These are phyloP conservation scores for Pichia sp. DNA, from an alignment of 1,139 yeast species.

Conservation along the genomic window DNA sequence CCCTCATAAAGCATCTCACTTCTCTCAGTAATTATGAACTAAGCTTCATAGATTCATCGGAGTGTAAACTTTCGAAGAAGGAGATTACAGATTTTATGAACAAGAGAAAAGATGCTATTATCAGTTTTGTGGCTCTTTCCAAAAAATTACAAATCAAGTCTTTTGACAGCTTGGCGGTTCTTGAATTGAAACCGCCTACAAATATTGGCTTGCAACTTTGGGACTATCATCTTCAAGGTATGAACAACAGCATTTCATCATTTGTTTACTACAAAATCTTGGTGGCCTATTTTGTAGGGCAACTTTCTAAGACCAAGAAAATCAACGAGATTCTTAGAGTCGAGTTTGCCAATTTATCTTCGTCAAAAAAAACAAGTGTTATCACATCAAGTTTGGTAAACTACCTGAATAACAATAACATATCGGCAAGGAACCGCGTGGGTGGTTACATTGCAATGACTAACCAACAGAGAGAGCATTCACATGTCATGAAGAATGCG, in stretches of 20 bases:
- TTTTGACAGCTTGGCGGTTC: slow-evolving; percentile 6
- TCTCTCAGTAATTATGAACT: slow-evolving; percentile 7
- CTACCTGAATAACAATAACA: slow-evolving; percentile 6
- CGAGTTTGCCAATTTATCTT: slow-evolving; percentile 13
- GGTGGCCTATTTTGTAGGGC: slow-evolving; percentile 1
- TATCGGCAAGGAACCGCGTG: slow-evolving; percentile 12
- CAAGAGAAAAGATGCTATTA: not conserved
- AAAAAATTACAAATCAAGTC: slow-evolving; percentile 1
- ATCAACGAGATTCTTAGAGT: slow-evolving; percentile 10
- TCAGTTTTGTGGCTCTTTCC: not conserved
- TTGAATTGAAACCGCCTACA: not conserved
- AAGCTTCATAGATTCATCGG: not conserved
- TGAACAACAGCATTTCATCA: slow-evolving; percentile 1
- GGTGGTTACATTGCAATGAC: slow-evolving; percentile 14
- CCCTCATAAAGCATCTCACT: not conserved
- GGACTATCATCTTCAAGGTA: slow-evolving; percentile 9
- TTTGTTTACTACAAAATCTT: slow-evolving; percentile 12
- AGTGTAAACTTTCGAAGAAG: not conserved
- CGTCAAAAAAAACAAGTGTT: slow-evolving; percentile 8
- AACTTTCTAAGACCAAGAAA: not conserved
- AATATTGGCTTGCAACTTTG: slow-evolving; percentile 4
- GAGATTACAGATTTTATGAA: not conserved
- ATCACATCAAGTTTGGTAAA: not conserved
- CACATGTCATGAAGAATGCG: slow-evolving; percentile 11
- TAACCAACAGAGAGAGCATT: slow-evolving; percentile 14